Percentiles rank a stretch among this genome's conserved stretches.
These are phyloP conservation scores for Candida argentea DNA, from an alignment of 805 yeast species.

Conservation along the genomic window DNA sequence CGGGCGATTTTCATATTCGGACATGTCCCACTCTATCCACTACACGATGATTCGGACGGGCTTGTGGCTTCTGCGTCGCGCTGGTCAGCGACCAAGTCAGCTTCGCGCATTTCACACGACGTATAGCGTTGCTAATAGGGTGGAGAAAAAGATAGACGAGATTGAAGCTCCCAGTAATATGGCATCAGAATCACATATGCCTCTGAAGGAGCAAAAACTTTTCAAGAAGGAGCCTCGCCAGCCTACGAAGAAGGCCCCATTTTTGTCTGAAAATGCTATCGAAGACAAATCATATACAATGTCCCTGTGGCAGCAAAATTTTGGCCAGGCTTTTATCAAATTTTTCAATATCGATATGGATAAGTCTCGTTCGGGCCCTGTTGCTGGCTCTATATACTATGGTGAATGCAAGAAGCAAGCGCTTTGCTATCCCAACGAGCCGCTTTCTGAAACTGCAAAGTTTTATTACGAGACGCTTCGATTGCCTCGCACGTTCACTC, in stretches of 20 bases:
- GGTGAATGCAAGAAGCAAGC: slow-evolving; percentile 84
- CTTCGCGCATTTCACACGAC: slow-evolving; percentile 6
- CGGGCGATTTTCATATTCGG: too few relatives aligned
- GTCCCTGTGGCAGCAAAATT: slow-evolving; percentile 26
- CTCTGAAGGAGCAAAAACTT: slow-evolving; percentile 25
- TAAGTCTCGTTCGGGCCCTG: slow-evolving; percentile 82
- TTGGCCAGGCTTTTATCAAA: slow-evolving; percentile 58
- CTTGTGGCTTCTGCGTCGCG: too few relatives aligned
- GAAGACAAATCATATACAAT: slow-evolving; percentile 28
- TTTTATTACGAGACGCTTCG: slow-evolving; percentile 81
- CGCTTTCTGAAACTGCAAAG: slow-evolving; percentile 58
- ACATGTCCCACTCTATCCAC: too few relatives aligned
- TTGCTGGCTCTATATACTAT: slow-evolving; percentile 83
- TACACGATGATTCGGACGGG: too few relatives aligned
- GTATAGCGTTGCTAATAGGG: slow-evolving; percentile 8
- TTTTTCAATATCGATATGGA: slow-evolving; percentile 81
- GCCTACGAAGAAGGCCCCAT: slow-evolving; percentile 26
- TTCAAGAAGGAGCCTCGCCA: slow-evolving; percentile 25
- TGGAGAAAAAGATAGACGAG: slow-evolving; percentile 9
- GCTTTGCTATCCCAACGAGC: slow-evolving; percentile 63
- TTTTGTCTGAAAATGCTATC: slow-evolving; percentile 27
- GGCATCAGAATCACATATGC: slow-evolving; percentile 31
- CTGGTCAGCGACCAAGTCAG: too few relatives aligned
- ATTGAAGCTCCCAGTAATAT: slow-evolving; percentile 22
- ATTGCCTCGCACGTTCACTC: slow-evolving; percentile 81